Conservation (phyloP, 2,329 filamentous ascomycete species). For the Colletotrichum plurivorum region DNA sequence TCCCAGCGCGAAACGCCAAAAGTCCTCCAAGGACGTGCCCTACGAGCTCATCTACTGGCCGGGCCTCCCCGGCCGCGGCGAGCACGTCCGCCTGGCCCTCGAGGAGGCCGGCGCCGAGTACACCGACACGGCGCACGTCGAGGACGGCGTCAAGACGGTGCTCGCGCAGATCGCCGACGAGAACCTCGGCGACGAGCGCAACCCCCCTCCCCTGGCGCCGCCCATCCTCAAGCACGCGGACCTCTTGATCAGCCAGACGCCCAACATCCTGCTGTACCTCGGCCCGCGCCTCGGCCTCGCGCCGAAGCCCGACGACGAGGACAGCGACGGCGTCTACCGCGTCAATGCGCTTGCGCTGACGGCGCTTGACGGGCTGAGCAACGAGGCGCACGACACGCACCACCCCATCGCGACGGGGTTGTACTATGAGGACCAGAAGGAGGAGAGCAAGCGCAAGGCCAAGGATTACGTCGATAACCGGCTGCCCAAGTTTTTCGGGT, state of each 20-base stretch:
- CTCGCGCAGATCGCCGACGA: conserved; percentile 60
- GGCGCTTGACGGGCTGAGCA: conserved; percentile 77
- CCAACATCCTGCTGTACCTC: conserved; percentile 81
- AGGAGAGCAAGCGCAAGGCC: conserved; percentile 71
- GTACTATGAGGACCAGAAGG: conserved; percentile 84
- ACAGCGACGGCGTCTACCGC: conserved; percentile 63
- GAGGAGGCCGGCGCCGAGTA: conserved; percentile 78
- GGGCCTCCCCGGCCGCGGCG: conserved; percentile 79
- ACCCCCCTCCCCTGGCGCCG: conserved; percentile 76
- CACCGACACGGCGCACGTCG: conserved; percentile 66
- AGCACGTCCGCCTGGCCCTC: conserved; percentile 79
- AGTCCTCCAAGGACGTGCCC: conserved; percentile 57
- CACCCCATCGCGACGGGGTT: conserved; percentile 73
- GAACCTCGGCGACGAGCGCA: conserved; percentile 65
- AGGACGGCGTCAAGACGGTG: conserved; percentile 67
- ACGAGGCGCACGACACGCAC: conserved; percentile 82
- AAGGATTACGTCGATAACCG: conserved; percentile 71
- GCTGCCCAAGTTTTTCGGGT: conserved; percentile 80
- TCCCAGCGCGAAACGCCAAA: conserved; percentile 47
- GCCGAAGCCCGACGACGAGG: conserved; percentile 58
- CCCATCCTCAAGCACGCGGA: conserved; percentile 76
- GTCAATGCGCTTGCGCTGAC: conserved; percentile 77
- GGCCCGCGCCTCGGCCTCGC: conserved; percentile 72
- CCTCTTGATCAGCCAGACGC: conserved; percentile 76
- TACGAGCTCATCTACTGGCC: conserved; percentile 83